phyloP scores from a whole-genome alignment of 345 rosid genomes.

The Eucalyptus marginata region DNA sequence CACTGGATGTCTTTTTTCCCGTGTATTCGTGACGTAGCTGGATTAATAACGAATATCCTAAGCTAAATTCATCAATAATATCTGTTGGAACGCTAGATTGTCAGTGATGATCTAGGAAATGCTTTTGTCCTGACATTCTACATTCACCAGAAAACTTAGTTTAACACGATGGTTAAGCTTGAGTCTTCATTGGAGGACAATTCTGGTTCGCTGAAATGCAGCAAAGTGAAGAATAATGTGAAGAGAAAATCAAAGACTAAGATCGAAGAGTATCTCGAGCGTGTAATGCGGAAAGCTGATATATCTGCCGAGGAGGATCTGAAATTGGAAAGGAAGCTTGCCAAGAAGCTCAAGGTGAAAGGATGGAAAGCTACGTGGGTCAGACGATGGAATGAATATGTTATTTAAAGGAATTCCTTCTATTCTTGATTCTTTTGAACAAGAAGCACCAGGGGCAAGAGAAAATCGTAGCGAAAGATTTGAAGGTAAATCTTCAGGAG shows the following conservation, averaged over 20 bases:
- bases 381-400: conserved; percentile 44
- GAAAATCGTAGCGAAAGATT: neutral
- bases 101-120: too few species aligned
- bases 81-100: too few species aligned
- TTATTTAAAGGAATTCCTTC: conserved; percentile 41
- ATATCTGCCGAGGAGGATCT: conserved; percentile 36
- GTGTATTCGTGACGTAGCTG: too few species aligned
- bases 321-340: conserved; percentile 65
- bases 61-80: too few species aligned
- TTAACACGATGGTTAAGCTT: neutral
- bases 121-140: too few species aligned
- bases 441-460: conserved; percentile 3
- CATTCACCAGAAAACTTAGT: too few species aligned
- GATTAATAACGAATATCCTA: too few species aligned
- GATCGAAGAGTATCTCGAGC: conserved; percentile 60
- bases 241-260: conserved; percentile 34
- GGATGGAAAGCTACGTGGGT: conserved; percentile 44
- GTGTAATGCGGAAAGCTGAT: conserved; percentile 18
- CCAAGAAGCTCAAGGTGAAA: conserved; percentile 78
- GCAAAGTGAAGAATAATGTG: conserved; percentile 12
- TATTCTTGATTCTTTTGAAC: conserved; percentile 13
- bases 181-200: neutral
- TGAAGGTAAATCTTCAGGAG: neutral
- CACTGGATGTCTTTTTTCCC: too few species aligned
- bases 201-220: conserved; percentile 5